Base-by-base conservation (phyloP, 805 yeast species). In the Saccharomycopsis olivae region DNA sequence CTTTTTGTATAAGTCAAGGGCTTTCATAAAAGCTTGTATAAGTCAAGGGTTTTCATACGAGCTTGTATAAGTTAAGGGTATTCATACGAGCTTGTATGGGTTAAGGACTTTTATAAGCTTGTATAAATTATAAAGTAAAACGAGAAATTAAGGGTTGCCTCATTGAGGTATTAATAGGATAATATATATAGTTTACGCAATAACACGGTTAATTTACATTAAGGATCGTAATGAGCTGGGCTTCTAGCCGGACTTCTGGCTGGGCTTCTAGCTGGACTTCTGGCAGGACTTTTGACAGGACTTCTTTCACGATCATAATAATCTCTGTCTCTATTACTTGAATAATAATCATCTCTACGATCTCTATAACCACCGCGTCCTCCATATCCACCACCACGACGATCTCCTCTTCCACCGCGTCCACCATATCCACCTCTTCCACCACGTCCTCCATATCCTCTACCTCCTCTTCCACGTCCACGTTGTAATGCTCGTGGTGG, bases 401-500 rank as follows among this genome's bases (percentile, higher is more conserved):
- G 45, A n/a, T 31, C 43, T 25, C 43, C 21, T 17, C 46, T 39
- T 10, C 48, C 28, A 27, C 41, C 37, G 9, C 38, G 42, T 19
- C 44, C 48, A 23, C 44, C 16, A 24, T 36, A 29, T 16, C 39
- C 28, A 21, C 23, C 35, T 19, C 37, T 23, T 27, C 20, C 28
- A 10, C 38, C 38, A 16, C 20, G 29, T 13, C 21, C 15, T 4
- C 39, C 43, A 15, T 27, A 20, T 15, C 39, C 39, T 19, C 35
- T 21, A n/a, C 39, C 35, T 27, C 30, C 38, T 13, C 40, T 29
- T 13, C 36, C 38, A 15, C 38, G 13, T 5, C 41, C 44, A 25
- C 44, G 24, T 35, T 39, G 40, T 19, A 28, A 35, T 10, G 35
- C 33, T 33, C 43, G 28, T 29, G 43, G 44, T 19, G 48, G 46